These are phyloP conservation scores for Pyricularia pennisetigena DNA, from an alignment of 2,329 filamentous ascomycete genomes.

Conservation along the genomic window DNA sequence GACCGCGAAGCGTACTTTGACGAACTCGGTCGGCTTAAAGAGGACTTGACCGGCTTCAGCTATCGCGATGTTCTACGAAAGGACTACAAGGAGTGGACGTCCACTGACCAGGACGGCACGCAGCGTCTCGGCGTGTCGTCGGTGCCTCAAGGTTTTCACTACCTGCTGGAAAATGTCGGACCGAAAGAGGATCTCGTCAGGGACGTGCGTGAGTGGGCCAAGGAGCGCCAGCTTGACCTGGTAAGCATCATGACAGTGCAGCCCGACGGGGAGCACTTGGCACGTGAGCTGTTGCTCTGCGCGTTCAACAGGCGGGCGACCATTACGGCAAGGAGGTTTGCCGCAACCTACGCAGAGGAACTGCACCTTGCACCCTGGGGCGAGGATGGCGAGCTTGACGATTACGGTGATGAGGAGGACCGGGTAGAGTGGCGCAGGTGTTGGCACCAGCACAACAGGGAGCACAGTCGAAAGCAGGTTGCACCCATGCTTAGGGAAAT, in stretches of 20 bases:
- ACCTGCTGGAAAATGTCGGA: conserved; percentile 44
- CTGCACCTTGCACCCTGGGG: conserved; percentile 49
- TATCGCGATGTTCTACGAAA: conserved; percentile 64
- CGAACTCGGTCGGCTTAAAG: conserved; percentile 53
- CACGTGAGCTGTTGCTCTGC: conserved; percentile 60
- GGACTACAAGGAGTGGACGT: conserved; percentile 72
- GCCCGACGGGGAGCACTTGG: conserved; percentile 44
- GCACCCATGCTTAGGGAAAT: conserved; percentile 54
- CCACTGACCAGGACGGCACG: conserved; percentile 28
- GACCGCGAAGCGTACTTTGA: conserved; percentile 46
- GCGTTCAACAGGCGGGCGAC: conserved; percentile 40
- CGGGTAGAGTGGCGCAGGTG: conserved; percentile 40
- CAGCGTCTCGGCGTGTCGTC: conserved; percentile 57
- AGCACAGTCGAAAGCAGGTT: conserved; percentile 58
- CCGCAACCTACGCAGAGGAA: conserved; percentile 27
- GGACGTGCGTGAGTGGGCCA: conserved; percentile 40
- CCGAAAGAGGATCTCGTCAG: conserved; percentile 33
- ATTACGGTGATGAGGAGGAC: conserved; percentile 17
- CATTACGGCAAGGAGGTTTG: conserved; percentile 45
- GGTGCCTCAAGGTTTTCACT: conserved; percentile 51
- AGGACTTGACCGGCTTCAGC: conserved; percentile 50
- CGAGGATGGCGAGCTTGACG: conserved; percentile 32
- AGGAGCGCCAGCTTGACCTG: conserved; percentile 50
- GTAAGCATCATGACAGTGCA: conserved; percentile 61
- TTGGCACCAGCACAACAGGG: conserved; percentile 57